Evolutionary conservation across 2,329 filamentous ascomycete species (phyloP).

Genomic region (Chrysoporthe deuterocubensis): DNA sequence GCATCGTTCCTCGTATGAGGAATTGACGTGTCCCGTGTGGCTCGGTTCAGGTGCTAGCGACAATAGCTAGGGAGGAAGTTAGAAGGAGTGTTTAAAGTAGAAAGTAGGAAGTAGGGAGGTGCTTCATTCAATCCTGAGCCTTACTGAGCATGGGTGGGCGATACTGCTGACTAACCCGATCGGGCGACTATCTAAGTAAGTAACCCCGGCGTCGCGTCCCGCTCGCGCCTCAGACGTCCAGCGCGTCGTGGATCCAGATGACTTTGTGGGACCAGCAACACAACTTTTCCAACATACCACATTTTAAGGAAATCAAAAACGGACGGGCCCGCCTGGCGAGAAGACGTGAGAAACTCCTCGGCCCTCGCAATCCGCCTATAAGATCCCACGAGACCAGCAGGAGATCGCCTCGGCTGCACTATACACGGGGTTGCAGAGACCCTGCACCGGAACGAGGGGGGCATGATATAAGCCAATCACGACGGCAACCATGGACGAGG

Average conservation of each 20-base stretch:
- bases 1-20: too few species aligned
- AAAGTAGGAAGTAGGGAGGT: too few species aligned
- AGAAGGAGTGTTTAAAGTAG: too few species aligned
- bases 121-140: too few species aligned
- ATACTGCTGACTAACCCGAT: too few species aligned
- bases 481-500: conserved; percentile 50
- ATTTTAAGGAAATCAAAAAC: neutral
- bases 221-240: neutral
- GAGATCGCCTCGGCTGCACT: neutral
- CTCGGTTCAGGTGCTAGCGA: too few species aligned
- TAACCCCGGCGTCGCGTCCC: neutral
- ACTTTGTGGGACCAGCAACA: neutral
- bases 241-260: neutral
- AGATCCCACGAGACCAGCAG: neutral
- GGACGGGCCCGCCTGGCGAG: neutral
- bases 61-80: too few species aligned
- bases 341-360: too few species aligned
- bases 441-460: neutral
- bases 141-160: too few species aligned
- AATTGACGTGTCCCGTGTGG: too few species aligned
- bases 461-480: conserved; percentile 10
- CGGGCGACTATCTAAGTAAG: too few species aligned
- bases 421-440: neutral
- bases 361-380: too few species aligned
- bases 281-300: neutral